Evolutionary conservation across 2,329 filamentous ascomycete genomes (phyloP).

Genomic region (Sporothrix variecibatus): DNA sequence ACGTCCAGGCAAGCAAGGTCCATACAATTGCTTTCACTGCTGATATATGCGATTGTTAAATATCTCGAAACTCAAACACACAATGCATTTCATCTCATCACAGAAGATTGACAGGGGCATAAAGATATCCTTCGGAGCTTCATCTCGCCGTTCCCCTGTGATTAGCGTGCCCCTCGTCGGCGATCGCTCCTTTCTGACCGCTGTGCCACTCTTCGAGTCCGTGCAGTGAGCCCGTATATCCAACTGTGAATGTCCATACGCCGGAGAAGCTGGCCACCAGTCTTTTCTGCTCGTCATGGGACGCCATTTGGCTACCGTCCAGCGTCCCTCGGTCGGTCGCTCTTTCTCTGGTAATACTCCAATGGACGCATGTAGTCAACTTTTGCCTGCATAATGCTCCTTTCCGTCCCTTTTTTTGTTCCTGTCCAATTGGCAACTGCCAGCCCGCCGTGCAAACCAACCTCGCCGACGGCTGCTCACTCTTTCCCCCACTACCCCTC

Average conservation of each 20-base stretch:
- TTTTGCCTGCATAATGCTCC: neutral
- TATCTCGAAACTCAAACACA: neutral
- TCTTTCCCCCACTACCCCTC: conserved; percentile 20
- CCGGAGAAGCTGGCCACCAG: neutral
- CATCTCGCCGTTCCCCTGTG: neutral
- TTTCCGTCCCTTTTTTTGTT: neutral
- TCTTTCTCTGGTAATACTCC: neutral
- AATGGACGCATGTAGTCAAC: neutral
- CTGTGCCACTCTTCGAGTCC: neutral
- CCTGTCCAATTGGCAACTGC: neutral
- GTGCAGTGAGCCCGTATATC: neutral
- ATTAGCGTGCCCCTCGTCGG: neutral
- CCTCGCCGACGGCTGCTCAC: neutral
- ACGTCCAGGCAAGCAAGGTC: too few species aligned
- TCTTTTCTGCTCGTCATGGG: neutral
- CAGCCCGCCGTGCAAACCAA: neutral
- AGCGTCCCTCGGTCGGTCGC: neutral
- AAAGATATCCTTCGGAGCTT: neutral
- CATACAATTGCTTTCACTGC: neutral
- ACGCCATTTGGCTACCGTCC: neutral
- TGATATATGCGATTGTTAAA: neutral
- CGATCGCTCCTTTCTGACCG: neutral
- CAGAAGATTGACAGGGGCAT: neutral
- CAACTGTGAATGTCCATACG: neutral
- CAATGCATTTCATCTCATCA: neutral